These are phyloP conservation scores for Mrakia hoshinonis DNA, from an alignment of 768 basidiomycete genomes.

Conservation along the genomic window DNA sequence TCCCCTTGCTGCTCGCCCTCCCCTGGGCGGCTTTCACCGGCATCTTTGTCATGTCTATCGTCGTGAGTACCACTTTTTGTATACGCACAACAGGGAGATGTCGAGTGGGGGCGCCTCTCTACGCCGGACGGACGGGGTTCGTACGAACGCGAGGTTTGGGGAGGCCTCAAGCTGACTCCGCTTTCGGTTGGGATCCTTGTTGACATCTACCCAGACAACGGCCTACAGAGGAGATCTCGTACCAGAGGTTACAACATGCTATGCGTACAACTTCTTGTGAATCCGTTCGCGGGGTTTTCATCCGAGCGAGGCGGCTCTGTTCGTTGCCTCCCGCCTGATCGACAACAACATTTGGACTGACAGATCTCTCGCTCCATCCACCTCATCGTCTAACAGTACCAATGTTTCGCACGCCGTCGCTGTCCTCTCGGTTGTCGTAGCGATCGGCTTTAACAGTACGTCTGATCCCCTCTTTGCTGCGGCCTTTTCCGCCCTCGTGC, in stretches of 20 bases:
- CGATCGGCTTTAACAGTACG: neutral
- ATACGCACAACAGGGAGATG: too few relatives aligned
- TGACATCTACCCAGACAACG: too few relatives aligned
- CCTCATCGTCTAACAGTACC: neutral
- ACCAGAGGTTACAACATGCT: neutral
- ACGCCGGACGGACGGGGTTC: too few relatives aligned
- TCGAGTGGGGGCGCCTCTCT: too few relatives aligned
- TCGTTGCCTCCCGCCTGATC: neutral
- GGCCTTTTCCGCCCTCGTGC: neutral
- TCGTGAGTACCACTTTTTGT: neutral
- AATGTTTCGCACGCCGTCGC: neutral
- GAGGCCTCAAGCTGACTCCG: too few relatives aligned
- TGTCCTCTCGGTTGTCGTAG: neutral
- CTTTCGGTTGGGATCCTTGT: too few relatives aligned
- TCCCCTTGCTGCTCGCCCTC: neutral
- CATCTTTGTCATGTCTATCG: neutral
- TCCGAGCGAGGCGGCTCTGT: too few relatives aligned
- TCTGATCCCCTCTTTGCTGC: neutral
- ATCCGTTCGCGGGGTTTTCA: too few relatives aligned
- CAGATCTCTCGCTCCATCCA: neutral
- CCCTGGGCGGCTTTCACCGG: neutral
- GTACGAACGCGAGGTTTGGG: too few relatives aligned
- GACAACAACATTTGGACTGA: neutral
- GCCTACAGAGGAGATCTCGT: neutral
- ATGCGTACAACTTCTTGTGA: slow-evolving; percentile 1